Evolutionary conservation across 345 rosid genomes (phyloP).

Genomic region (Pelargonium nanum): DNA sequence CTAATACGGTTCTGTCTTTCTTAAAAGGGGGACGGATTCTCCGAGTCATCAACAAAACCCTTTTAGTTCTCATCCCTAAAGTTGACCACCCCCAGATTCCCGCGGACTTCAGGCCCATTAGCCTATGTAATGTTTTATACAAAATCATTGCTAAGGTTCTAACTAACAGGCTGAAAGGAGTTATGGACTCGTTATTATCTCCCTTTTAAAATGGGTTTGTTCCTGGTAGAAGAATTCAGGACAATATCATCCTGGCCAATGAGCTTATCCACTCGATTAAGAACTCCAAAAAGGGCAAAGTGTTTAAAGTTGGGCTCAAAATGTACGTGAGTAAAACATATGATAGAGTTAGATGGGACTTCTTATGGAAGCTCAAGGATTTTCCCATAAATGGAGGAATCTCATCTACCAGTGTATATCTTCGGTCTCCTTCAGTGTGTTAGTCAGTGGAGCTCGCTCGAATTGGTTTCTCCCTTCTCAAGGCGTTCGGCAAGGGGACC

Average conservation of each 20-base stretch:
- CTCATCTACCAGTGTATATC: neutral
- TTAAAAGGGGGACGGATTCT: neutral
- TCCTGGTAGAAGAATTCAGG: too few relatives aligned
- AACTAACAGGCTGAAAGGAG: too few relatives aligned
- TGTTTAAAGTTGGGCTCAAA: neutral
- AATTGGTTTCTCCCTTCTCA: rapidly evolving
- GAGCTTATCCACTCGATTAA: too few relatives aligned
- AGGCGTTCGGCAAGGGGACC: neutral
- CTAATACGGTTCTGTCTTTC: neutral
- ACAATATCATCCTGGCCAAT: too few relatives aligned
- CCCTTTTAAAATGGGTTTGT: too few relatives aligned
- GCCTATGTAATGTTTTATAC: neutral
- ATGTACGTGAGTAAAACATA: neutral
- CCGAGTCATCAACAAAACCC: neutral
- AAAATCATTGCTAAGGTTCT: neutral
- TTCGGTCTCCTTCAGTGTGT: neutral
- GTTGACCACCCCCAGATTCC: neutral
- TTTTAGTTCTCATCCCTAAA: too few relatives aligned
- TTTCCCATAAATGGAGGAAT: neutral
- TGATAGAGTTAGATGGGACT: too few relatives aligned
- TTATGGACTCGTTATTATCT: too few relatives aligned
- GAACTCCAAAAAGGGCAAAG: neutral
- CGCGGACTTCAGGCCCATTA: neutral
- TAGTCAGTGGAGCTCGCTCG: neutral
- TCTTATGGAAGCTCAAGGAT: neutral